Conservation (phyloP, 2,329 filamentous ascomycete genomes). For the Pyrenophora graminea region DNA sequence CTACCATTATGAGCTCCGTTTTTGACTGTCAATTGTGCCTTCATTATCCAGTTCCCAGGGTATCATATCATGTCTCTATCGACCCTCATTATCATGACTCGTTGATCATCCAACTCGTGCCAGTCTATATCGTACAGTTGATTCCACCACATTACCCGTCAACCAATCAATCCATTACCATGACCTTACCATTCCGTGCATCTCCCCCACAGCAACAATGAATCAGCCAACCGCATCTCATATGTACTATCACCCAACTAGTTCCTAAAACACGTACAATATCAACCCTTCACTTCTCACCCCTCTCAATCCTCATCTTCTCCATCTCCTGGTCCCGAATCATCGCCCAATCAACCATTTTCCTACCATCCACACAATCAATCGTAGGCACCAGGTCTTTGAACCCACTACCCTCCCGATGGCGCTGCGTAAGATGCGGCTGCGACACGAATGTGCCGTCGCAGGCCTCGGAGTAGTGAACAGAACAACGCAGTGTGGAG, state of each 20-base stretch:
- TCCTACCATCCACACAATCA: conserved; percentile 9
- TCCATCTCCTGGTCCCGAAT: conserved; percentile 25
- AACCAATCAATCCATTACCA: not conserved
- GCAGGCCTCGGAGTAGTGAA: conserved; percentile 30
- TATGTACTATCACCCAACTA: too few species aligned
- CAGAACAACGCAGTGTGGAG: conserved; percentile 11
- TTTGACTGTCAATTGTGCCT: not conserved
- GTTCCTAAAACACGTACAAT: too few species aligned
- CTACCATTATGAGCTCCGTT: not conserved
- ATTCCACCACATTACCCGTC: not conserved
- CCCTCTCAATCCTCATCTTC: not conserved
- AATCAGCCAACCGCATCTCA: too few species aligned
- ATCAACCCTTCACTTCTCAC: too few species aligned
- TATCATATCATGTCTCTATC: not conserved
- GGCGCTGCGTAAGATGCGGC: conserved; percentile 17
- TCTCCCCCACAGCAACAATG: too few species aligned
- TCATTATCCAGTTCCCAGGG: not conserved
- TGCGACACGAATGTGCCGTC: conserved; percentile 19
- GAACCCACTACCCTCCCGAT: conserved; percentile 13
- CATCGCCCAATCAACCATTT: conserved; percentile 33
- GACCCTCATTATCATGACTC: not conserved
- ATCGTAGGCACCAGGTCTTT: conserved; percentile 24
- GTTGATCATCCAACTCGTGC: not conserved
- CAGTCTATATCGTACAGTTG: not conserved
- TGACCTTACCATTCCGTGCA: not conserved